phyloP scores from a whole-genome alignment of 257 asterid species.

The Plantago major region DNA sequence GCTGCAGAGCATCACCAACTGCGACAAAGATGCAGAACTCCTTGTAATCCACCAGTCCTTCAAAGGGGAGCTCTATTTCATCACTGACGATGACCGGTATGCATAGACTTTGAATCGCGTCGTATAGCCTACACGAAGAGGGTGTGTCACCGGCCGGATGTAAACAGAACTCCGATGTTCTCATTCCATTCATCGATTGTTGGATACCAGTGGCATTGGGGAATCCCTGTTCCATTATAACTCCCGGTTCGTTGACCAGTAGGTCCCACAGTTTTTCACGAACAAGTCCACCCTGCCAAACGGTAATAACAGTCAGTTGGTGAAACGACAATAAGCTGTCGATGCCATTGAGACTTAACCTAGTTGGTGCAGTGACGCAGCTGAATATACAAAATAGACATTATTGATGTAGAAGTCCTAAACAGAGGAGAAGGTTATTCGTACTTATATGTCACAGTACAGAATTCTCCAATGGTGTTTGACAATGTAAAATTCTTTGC shows the following conservation, averaged over 20 bases:
- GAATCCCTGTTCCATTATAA: constrained; percentile 89
- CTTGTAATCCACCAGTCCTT: constrained; percentile 79
- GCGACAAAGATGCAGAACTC: constrained; percentile 68
- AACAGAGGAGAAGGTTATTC: no score
- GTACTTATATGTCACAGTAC: no score
- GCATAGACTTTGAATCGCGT: constrained; percentile 90
- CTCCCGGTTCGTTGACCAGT: constrained; percentile 55
- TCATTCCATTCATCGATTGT: constrained; percentile 88
- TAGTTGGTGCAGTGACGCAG: no score
- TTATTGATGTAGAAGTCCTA: no score
- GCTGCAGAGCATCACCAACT: constrained; percentile 69
- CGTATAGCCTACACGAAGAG: constrained; percentile 90
- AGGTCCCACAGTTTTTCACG: constrained; percentile 89
- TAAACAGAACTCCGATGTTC: constrained; percentile 85
- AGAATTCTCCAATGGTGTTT: no score
- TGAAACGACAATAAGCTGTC: no score
- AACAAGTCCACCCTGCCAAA: constrained; percentile 67
- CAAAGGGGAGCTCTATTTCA: constrained; percentile 87
- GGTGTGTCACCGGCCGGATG: constrained; percentile 98
- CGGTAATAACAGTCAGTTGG: no score
- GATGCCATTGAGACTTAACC: no score
- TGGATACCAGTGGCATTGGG: constrained; percentile 89
- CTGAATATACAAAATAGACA: no score
- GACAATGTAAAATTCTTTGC: not conserved
- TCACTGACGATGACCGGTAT: constrained; percentile 88